These are phyloP conservation scores for Saccharomyces uvarum DNA, from an alignment of 1,139 yeast species.

Conservation along the genomic window DNA sequence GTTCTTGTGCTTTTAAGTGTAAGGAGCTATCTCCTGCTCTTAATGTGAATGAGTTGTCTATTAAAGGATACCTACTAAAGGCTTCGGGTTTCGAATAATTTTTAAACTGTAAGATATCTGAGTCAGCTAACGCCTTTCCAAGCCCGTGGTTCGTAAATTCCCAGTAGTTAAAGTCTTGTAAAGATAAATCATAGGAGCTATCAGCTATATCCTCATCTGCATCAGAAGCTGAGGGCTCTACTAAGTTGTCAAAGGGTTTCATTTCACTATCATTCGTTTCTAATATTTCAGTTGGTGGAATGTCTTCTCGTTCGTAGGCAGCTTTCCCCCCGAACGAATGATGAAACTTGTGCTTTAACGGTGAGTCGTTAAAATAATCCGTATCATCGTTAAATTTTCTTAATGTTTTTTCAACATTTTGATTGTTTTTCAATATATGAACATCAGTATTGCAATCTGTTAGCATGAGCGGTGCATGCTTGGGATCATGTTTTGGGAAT, in stretches of 20 bases:
- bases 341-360: slow-evolving; percentile 28
- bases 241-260: neutral
- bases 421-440: slow-evolving; percentile 3
- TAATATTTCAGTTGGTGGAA: neutral
- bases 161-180: neutral
- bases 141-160: neutral
- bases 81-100: neutral
- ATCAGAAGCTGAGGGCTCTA: neutral
- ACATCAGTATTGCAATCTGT: neutral
- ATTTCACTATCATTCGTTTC: neutral
- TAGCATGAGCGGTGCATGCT: neutral
- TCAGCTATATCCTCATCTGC: neutral
- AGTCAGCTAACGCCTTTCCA: neutral
- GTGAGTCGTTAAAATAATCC: slow-evolving; percentile 30
- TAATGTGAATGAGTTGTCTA: neutral
- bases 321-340: neutral
- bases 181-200: neutral
- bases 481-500: slow-evolving; percentile 17
- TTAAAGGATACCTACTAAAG: neutral
- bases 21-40: neutral
- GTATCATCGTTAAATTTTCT: slow-evolving; percentile 28
- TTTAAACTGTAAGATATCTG: neutral
- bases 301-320: neutral
- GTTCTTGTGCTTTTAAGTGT: neutral
- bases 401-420: slow-evolving; percentile 3